These are phyloP conservation scores for Tetracentron sinense DNA, from an alignment of 164 flowering plant species.

Conservation along the genomic window DNA sequence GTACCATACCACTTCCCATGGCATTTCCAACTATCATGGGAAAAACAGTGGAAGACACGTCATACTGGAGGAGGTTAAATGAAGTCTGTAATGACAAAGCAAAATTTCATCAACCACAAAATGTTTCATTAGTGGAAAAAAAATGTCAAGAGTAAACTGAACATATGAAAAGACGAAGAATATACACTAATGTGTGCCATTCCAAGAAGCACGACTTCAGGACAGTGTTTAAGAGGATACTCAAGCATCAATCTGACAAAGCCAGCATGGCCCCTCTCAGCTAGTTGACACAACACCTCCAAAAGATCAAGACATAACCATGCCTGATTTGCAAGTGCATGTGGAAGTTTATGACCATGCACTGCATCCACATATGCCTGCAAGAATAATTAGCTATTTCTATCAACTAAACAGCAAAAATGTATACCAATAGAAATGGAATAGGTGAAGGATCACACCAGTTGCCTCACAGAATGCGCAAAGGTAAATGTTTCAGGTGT, in stretches of 20 bases:
- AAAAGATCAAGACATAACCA: conserved; percentile 85
- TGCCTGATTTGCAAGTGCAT: conserved; percentile 57
- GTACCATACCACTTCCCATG: conserved; percentile 38
- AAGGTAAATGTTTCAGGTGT: conserved; percentile 78
- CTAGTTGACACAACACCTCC: conserved; percentile 72
- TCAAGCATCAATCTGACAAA: conserved; percentile 58
- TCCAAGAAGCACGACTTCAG: conserved; percentile 73
- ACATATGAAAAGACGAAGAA: background rate
- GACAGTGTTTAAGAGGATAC: conserved; percentile 68
- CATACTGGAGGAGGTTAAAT: conserved; percentile 78
- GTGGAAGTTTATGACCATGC: conserved; percentile 47
- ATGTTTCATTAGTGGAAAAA: background rate
- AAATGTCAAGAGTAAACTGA: background rate
- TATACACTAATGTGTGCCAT: conserved; percentile 75
- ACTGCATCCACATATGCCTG: conserved; percentile 58
- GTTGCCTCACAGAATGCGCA: conserved; percentile 57
- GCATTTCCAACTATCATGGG: conserved; percentile 50
- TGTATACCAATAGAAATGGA: background rate
- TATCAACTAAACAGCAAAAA: conserved; percentile 9
- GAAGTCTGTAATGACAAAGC: conserved; percentile 55
- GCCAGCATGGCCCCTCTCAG: conserved; percentile 78
- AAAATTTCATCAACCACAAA: conserved; percentile 10
- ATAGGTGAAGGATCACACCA: conserved; percentile 38
- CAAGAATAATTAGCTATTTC: conserved; percentile 10
- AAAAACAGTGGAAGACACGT: conserved; percentile 56